phyloP scores from a whole-genome alignment of 495 filamentous ascomycete genomes.

The Penicillium ochrochloron region DNA sequence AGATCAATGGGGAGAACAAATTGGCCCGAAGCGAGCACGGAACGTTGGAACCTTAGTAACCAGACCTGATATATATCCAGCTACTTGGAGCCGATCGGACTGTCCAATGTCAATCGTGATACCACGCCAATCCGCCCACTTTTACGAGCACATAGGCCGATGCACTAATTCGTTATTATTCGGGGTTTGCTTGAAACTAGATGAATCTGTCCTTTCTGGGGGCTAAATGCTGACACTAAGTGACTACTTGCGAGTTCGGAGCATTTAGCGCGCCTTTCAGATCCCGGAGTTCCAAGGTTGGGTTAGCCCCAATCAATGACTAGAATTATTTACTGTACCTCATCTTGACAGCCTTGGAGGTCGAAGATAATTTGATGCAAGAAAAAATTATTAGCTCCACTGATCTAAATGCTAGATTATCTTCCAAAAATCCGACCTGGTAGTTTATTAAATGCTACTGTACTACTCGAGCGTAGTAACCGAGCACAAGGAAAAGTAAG shows the following conservation, averaged over 20 bases:
- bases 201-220: background rate
- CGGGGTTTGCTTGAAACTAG: background rate
- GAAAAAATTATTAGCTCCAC: too few species aligned
- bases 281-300: background rate
- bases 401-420: too few species aligned
- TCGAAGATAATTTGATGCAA: background rate
- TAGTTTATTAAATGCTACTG: background rate
- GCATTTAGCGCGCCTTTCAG: background rate
- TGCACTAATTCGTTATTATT: background rate
- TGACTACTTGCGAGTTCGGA: background rate
- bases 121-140: background rate
- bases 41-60: too few species aligned
- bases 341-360: background rate
- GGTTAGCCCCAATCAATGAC: background rate
- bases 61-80: background rate
- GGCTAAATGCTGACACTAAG: background rate
- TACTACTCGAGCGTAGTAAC: background rate
- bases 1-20: background rate
- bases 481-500: background rate
- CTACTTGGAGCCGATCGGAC: background rate
- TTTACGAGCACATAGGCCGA: background rate
- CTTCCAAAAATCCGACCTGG: too few species aligned
- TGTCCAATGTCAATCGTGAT: background rate
- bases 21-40: background rate
- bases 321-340: background rate